phyloP scores from a whole-genome alignment of 148 eudicot species.

The Tetragonia tetragonoides region DNA sequence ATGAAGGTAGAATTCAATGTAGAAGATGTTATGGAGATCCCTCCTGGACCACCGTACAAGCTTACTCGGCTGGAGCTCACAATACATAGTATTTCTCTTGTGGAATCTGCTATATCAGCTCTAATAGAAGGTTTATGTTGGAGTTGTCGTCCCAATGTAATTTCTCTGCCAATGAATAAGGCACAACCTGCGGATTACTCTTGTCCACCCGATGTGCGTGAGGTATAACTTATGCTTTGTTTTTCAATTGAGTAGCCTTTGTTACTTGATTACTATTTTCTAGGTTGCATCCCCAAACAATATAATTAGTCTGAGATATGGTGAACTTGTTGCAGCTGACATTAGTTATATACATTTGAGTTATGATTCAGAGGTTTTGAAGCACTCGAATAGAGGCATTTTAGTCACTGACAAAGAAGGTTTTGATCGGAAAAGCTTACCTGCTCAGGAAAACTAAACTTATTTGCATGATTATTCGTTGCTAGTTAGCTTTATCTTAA shows the following conservation, averaged over 20 bases:
- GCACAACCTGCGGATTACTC: not conserved
- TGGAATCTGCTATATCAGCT: not conserved
- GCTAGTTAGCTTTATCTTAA: no score
- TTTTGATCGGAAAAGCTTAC: no score
- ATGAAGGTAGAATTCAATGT: not conserved
- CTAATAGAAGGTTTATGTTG: not conserved
- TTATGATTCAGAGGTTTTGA: no score
- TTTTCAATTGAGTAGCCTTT: not conserved
- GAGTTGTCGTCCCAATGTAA: not conserved
- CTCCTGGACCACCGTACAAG: not conserved
- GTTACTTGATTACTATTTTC: not conserved
- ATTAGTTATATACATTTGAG: no score
- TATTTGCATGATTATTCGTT: no score
- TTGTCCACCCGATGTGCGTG: not conserved
- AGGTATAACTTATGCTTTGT: not conserved
- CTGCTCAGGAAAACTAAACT: no score
- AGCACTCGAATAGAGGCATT: no score
- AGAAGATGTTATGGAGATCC: not conserved
- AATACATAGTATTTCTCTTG: not conserved
- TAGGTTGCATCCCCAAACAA: no score
- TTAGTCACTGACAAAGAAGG: no score
- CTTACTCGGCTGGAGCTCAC: not conserved
- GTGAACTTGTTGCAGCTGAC: no score
- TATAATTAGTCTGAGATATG: no score
- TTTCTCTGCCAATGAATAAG: not conserved